Evolutionary conservation across 2,329 filamentous ascomycete genomes (phyloP).

Genomic region (Cryoendolithus antarcticus): DNA sequence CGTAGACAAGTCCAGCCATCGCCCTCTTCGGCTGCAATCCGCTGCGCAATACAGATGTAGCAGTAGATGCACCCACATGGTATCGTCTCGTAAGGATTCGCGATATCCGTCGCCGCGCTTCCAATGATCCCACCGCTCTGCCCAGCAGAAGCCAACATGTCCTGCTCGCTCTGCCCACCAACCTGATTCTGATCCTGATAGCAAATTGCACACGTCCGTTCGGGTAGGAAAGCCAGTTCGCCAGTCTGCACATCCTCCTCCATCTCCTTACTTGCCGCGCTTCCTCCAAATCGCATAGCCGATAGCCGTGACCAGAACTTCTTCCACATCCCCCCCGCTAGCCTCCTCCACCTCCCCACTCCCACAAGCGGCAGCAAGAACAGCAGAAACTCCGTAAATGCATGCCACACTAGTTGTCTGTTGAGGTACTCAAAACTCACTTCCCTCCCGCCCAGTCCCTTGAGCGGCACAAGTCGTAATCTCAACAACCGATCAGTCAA

Average conservation of each 20-base stretch:
- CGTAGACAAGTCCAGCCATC: slow-evolving; percentile 87
- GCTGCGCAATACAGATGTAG: slow-evolving; percentile 85
- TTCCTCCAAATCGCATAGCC: slow-evolving; percentile 26
- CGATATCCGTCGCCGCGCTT: slow-evolving; percentile 82
- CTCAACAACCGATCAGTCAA: slow-evolving; percentile 73
- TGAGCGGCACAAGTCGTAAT: slow-evolving; percentile 74
- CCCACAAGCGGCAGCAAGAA: slow-evolving; percentile 95
- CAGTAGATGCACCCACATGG: slow-evolving; percentile 91
- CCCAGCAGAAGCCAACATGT: slow-evolving; percentile 47
- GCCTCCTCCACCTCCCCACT: slow-evolving; percentile 82
- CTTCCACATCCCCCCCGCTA: slow-evolving; percentile 77
- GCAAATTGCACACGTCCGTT: slow-evolving; percentile 92
- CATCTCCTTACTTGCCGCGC: slow-evolving; percentile 28
- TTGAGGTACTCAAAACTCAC: slow-evolving; percentile 98
- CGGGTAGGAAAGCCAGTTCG: slow-evolving; percentile 74
- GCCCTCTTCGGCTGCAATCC: slow-evolving; percentile 82
- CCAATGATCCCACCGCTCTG: slow-evolving; percentile 61
- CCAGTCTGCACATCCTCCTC: slow-evolving; percentile 36
- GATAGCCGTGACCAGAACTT: slow-evolving; percentile 54
- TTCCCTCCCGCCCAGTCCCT: slow-evolving; percentile 74
- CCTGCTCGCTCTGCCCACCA: slow-evolving; percentile 51
- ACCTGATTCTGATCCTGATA: slow-evolving; percentile 83
- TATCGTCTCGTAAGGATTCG: slow-evolving; percentile 86
- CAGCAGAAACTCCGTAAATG: slow-evolving; percentile 97
- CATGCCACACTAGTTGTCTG: slow-evolving; percentile 95